These are phyloP conservation scores for Mycena crocata DNA, from an alignment of 768 basidiomycete genomes.

Conservation along the genomic window DNA sequence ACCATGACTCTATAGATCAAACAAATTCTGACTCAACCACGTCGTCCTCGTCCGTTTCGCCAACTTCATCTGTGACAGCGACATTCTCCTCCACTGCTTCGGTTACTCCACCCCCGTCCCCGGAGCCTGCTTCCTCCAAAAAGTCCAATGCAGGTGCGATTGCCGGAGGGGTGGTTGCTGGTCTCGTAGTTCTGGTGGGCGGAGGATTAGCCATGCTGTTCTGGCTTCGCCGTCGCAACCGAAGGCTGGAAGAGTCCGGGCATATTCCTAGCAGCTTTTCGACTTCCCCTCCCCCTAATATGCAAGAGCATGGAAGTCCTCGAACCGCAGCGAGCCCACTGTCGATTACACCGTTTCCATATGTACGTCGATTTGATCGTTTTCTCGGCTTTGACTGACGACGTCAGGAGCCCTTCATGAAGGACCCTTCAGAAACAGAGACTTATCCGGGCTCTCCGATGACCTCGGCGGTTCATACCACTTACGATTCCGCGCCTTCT, in stretches of 20 bases:
- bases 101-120: conserved; percentile 28
- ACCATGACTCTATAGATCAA: conserved; percentile 4
- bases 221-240: conserved; percentile 40
- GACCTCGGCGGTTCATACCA: conserved; percentile 33
- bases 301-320: conserved; percentile 8
- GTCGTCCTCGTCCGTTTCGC: background rate
- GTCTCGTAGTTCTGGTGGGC: conserved; percentile 55
- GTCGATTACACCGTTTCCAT: conserved; percentile 27
- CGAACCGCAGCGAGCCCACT: background rate
- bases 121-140: conserved; percentile 16
- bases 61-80: background rate
- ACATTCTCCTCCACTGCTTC: conserved; percentile 19
- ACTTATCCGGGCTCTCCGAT: conserved; percentile 34
- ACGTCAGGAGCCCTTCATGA: conserved; percentile 13
- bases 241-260: conserved; percentile 16
- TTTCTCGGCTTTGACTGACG: background rate
- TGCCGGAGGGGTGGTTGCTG: conserved; percentile 70
- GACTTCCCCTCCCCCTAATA: conserved; percentile 12
- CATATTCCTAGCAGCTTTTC: conserved; percentile 25
- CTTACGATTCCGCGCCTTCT: conserved; percentile 31
- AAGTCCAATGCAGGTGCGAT: conserved; percentile 64
- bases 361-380: conserved; percentile 11
- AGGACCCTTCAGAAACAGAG: conserved; percentile 22
- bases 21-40: background rate
- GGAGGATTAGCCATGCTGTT: conserved; percentile 52